phyloP scores from a whole-genome alignment of 768 basidiomycete genomes.

The Hygrocybe coccinea region DNA sequence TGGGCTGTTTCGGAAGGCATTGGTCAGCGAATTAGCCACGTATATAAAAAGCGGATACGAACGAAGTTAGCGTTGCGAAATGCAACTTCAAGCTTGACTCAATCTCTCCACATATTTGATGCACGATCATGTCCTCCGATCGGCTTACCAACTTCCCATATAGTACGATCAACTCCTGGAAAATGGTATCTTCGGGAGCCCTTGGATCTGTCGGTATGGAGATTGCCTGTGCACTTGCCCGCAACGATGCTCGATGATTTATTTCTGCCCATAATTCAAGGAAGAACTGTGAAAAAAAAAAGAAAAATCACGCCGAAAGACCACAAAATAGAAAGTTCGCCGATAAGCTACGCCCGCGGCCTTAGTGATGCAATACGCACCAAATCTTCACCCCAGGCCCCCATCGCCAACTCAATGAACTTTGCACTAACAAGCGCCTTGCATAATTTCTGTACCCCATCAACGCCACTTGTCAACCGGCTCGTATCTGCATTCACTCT shows the following conservation, averaged over 20 bases:
- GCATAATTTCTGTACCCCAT: slow-evolving; percentile 77
- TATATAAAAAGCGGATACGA: slow-evolving; percentile 17
- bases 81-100: slow-evolving; percentile 71
- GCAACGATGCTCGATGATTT: slow-evolving; percentile 52
- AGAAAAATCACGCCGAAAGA: slow-evolving; percentile 6
- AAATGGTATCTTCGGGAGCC: slow-evolving; percentile 50
- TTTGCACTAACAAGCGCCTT: slow-evolving; percentile 81
- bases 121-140: slow-evolving; percentile 85
- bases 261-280: slow-evolving; percentile 86
- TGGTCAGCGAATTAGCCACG: neutral
- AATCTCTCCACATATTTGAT: slow-evolving; percentile 78
- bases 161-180: slow-evolving; percentile 65
- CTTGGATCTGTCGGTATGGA: slow-evolving; percentile 48
- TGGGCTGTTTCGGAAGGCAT: slow-evolving; percentile 13
- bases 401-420: slow-evolving; percentile 66
- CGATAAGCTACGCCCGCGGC: neutral
- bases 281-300: slow-evolving; percentile 62
- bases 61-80: slow-evolving; percentile 50
- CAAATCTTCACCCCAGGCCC: slow-evolving; percentile 84
- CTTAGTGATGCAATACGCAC: slow-evolving; percentile 40
- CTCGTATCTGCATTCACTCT: slow-evolving; percentile 49
- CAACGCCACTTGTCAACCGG: slow-evolving; percentile 73
- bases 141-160: slow-evolving; percentile 59
- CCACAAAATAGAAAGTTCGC: slow-evolving; percentile 2
- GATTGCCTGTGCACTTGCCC: slow-evolving; percentile 46